phyloP scores from a whole-genome alignment of 2,329 filamentous ascomycete genomes.

The Diaporthe capsici region DNA sequence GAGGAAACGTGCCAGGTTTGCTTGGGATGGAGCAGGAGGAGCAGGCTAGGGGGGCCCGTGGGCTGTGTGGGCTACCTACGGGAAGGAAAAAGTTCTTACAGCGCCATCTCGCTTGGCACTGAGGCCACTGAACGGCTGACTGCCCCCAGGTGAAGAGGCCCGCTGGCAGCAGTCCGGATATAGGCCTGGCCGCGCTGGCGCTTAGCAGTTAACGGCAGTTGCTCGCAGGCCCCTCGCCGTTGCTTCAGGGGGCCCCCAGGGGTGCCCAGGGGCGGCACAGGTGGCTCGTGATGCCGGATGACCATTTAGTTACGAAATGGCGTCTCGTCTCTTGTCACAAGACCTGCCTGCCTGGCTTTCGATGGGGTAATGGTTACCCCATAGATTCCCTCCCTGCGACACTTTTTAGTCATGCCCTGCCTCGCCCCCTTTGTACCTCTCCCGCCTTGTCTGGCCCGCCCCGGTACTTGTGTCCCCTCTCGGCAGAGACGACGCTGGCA shows the following conservation, averaged over 20 bases:
- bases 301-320: constrained; percentile 48
- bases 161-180: constrained; percentile 23
- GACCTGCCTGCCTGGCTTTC: constrained; percentile 44
- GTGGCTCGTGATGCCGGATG: constrained; percentile 41
- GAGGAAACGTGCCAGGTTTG: constrained; percentile 31
- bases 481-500: constrained; percentile 15
- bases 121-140: constrained; percentile 1
- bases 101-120: constrained; percentile 31
- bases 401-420: constrained; percentile 40
- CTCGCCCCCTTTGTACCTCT: constrained; percentile 22
- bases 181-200: constrained; percentile 29
- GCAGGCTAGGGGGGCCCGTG: not conserved
- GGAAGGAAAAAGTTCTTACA: constrained; percentile 8
- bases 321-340: constrained; percentile 43
- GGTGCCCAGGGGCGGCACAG: constrained; percentile 27
- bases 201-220: constrained; percentile 44
- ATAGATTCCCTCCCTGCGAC: constrained; percentile 44
- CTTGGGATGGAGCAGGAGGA: not conserved
- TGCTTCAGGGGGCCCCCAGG: constrained; percentile 16
- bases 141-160: not conserved
- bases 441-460: not conserved
- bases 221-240: constrained; percentile 2
- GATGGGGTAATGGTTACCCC: constrained; percentile 50
- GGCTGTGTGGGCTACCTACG: not conserved
- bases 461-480: constrained; percentile 9